Percentiles rank a stretch among this genome's conserved stretches.
Conservation (phyloP, 2,329 filamentous ascomycete genomes). For the Hymenoscyphus linearis region DNA sequence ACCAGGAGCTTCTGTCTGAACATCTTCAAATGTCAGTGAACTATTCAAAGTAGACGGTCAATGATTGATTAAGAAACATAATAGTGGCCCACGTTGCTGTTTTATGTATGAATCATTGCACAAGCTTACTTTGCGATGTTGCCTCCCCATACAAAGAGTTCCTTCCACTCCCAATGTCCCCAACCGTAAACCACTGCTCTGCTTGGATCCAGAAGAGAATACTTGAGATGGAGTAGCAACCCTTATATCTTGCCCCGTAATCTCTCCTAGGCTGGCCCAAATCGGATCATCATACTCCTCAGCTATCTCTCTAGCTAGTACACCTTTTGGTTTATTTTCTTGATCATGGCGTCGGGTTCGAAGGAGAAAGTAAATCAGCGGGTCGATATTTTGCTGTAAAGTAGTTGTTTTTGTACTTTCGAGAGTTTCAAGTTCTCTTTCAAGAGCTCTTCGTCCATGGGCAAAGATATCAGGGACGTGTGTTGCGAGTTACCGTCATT, state of each 20-base stretch:
- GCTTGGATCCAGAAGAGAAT: not conserved
- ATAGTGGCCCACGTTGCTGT: too few species aligned
- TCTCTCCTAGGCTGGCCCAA: not conserved
- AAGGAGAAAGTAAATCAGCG: not conserved
- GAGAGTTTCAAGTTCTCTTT: not conserved
- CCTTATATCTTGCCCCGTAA: not conserved
- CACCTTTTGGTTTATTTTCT: not conserved
- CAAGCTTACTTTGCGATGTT: too few species aligned
- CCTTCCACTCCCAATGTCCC: not conserved
- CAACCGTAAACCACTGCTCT: not conserved
- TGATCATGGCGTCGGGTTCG: not conserved
- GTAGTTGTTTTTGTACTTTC: not conserved
- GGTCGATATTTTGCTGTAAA: not conserved
- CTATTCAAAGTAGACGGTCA: too few species aligned
- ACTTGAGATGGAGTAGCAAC: too few species aligned
- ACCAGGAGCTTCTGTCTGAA: too few species aligned
- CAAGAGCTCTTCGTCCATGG: not conserved
- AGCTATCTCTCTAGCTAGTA: not conserved
- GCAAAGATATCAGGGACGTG: not conserved
- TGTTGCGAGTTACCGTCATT: not conserved
- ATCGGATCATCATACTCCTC: not conserved
- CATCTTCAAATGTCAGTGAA: too few species aligned
- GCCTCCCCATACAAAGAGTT: too few species aligned
- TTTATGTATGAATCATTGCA: too few species aligned
- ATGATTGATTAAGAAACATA: too few species aligned